A percentile compares a stretch with the other conserved stretches of the same genome.
phyloP scores from a whole-genome alignment of 106 monocot genomes.

The Cymbidium sinense region DNA sequence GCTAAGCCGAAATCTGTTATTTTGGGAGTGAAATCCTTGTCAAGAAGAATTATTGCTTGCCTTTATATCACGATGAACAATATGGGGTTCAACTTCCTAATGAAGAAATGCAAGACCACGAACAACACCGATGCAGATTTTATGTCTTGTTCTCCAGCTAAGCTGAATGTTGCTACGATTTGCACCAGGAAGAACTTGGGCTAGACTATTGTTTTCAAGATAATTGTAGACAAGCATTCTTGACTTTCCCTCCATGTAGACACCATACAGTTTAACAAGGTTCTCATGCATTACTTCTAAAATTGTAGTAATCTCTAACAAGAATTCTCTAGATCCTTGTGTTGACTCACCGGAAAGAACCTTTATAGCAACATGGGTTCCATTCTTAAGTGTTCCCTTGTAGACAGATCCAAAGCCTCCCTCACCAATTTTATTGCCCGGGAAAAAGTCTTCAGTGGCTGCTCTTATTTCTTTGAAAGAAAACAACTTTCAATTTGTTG shows the following conservation, averaged over 20 bases:
- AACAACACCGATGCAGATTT: constrained; percentile 21
- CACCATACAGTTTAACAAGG: constrained; percentile 55
- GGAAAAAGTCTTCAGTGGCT: constrained; percentile 46
- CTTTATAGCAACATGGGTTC: constrained; percentile 55
- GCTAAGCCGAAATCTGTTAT: constrained; percentile 35
- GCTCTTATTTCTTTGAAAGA: constrained; percentile 49
- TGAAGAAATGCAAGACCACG: constrained; percentile 34
- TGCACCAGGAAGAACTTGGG: constrained; percentile 62
- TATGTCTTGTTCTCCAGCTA: constrained; percentile 14
- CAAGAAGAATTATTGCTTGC: constrained; percentile 24
- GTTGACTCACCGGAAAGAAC: constrained; percentile 55
- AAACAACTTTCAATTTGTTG: constrained; percentile 29
- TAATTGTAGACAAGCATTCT: constrained; percentile 71
- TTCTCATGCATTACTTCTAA: constrained; percentile 65
- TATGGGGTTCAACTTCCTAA: constrained; percentile 16
- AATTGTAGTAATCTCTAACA: constrained; percentile 52
- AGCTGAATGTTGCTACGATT: constrained; percentile 21
- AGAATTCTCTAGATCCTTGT: constrained; percentile 63
- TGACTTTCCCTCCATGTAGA: constrained; percentile 50
- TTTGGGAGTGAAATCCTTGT: constrained; percentile 23
- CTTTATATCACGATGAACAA: constrained; percentile 23
- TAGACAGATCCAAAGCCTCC: constrained; percentile 75
- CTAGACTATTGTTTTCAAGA: constrained; percentile 75
- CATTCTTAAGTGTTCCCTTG: constrained; percentile 67
- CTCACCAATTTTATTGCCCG: constrained; percentile 57